Conservation (phyloP, 306 rosid species). For the Prunus mongolica region DNA sequence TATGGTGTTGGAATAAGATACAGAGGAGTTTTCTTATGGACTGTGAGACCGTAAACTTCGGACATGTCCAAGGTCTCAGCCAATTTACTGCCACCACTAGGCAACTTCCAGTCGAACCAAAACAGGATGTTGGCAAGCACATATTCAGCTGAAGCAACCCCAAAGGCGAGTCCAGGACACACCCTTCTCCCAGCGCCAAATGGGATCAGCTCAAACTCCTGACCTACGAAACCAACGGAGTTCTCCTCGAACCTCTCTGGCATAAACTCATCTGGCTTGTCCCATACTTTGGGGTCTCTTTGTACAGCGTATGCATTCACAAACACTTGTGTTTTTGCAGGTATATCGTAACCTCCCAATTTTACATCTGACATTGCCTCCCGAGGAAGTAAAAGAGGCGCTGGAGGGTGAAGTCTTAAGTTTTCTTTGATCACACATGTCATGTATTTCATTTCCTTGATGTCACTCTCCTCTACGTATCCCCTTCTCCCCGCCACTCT, state of each 20-base stretch:
- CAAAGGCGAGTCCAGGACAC: slow-evolving; percentile 29
- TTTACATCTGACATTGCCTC: slow-evolving; percentile 19
- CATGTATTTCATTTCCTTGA: slow-evolving; percentile 45
- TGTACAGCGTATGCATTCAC: slow-evolving; percentile 48
- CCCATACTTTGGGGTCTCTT: slow-evolving; percentile 38
- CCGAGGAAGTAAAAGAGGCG: slow-evolving; percentile 32
- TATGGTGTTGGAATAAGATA: too few relatives aligned
- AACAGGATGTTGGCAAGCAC: too few relatives aligned
- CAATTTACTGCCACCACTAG: too few relatives aligned
- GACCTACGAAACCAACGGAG: slow-evolving; percentile 17
- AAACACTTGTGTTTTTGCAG: slow-evolving; percentile 24
- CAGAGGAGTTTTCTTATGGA: too few relatives aligned
- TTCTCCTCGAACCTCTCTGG: slow-evolving; percentile 35
- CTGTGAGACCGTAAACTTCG: too few relatives aligned
- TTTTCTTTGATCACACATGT: slow-evolving; percentile 45
- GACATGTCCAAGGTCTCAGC: too few relatives aligned
- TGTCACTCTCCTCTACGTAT: slow-evolving; percentile 29
- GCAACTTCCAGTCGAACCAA: too few relatives aligned
- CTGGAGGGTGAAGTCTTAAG: slow-evolving; percentile 46
- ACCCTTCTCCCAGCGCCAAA: slow-evolving; percentile 36
- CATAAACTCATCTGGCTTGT: slow-evolving; percentile 26
- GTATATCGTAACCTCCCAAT: slow-evolving; percentile 40
- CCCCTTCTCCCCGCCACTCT: slow-evolving; percentile 33
- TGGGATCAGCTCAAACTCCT: slow-evolving; percentile 22
- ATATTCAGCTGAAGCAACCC: slow-evolving; percentile 5